These are phyloP conservation scores for Fusarium buharicum DNA, from an alignment of 2,329 filamentous ascomycete species.

Conservation along the genomic window DNA sequence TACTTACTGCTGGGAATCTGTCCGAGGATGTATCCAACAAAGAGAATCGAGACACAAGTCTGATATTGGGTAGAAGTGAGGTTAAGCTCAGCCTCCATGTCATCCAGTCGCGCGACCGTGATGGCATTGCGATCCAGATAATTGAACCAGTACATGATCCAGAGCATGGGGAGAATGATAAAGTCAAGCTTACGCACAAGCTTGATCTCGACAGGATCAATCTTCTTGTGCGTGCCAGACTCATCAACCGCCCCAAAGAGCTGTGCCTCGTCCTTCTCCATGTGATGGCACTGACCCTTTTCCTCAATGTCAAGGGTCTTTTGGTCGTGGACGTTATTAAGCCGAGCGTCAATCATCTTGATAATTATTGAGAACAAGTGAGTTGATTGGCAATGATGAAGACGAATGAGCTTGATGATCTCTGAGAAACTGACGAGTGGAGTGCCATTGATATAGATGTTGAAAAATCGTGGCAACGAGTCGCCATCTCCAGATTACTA, in stretches of 20 bases:
- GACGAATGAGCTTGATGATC: background rate
- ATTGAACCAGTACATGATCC: conserved; percentile 55
- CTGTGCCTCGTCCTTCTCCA: conserved; percentile 20
- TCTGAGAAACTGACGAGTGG: background rate
- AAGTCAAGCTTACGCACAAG: conserved; percentile 36
- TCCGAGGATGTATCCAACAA: conserved; percentile 50
- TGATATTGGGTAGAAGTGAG: conserved; percentile 53
- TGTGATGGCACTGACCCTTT: conserved; percentile 18
- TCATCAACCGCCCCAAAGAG: conserved; percentile 18
- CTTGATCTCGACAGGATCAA: conserved; percentile 31
- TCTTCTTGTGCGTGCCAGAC: conserved; percentile 35
- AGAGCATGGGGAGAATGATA: conserved; percentile 45
- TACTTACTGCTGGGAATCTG: conserved; percentile 50
- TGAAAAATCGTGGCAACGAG: background rate
- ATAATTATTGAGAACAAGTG: background rate
- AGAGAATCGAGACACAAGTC: conserved; percentile 50
- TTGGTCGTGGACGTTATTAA: background rate
- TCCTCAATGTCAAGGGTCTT: conserved; percentile 15
- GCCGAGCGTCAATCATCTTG: conserved; percentile 5
- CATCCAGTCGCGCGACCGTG: conserved; percentile 65
- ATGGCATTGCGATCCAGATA: conserved; percentile 65
- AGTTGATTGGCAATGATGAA: background rate
- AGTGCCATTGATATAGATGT: conserved; percentile 20
- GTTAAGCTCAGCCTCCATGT: conserved; percentile 62
- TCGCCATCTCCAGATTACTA: conserved; percentile 2